Base-by-base conservation (phyloP, 2,329 filamentous ascomycete genomes). In the Aureobasidium vineae region DNA sequence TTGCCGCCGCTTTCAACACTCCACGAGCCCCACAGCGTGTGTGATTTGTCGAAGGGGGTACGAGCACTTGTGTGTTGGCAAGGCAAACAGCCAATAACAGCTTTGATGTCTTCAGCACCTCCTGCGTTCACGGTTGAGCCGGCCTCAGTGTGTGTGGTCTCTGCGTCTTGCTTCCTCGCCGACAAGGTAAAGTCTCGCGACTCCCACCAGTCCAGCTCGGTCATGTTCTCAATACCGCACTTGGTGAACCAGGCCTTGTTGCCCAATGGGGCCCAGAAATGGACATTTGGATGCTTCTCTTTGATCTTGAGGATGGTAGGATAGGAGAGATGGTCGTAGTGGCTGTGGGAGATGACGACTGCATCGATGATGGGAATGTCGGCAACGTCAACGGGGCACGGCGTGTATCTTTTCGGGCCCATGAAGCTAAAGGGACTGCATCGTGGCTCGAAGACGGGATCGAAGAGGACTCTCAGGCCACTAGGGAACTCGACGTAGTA, bases 191-290 rank as follows among this genome's bases (percentile, higher is more conserved):
- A 77, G 56, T 94, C 88, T 6, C 87, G 84, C 69, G 91, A 88
- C 71, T 96, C 88, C 94, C 94, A 97, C 94, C 94, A 97, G 78
- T 98, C 94, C 73, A 97, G 77, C 79, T 97, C 93, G 0, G 91
- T 96, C 50, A 94, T 88, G 67, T 92, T 90, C 1, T 84, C 70
- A 64, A 97, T 85, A 1, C 91, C 91, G 31, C 82, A 83, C 3
- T 82, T 79, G 54, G 82, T 80, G 76, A 98, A 97, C 93, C 93
- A 97, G 56, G 84, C 80, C 77, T 90, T 90, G 66, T 96, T 86
- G 2, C 92, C 92, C 4, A 97, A 78, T 0, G 92, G 91, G 26
- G 92, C 92, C 70, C 97, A 95, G 79, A 95, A 97, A 70, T 96
- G 91, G 47, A 86, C 92, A 16, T 90, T 84, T 0, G 92, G 92